phyloP scores from a whole-genome alignment of 116 monocot genomes.

The Dioscorea cayenensis region DNA sequence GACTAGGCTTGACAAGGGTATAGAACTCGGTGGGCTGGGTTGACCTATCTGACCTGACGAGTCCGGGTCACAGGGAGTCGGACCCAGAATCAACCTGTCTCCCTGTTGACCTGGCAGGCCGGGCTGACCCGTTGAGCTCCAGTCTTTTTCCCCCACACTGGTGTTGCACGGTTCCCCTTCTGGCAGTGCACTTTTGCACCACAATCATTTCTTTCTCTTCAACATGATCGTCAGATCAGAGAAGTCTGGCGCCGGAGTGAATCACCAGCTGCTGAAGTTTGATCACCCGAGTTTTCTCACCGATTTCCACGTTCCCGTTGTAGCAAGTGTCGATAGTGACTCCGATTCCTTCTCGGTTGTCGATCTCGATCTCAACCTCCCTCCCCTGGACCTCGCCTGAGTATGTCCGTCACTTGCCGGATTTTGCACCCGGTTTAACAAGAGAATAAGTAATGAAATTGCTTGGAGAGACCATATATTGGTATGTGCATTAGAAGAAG shows the following conservation, averaged over 20 bases:
- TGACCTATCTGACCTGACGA: too few species aligned
- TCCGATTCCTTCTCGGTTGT: conserved; percentile 35
- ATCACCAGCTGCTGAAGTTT: background rate
- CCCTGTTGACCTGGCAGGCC: too few species aligned
- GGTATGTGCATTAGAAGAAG: too few species aligned
- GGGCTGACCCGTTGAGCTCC: too few species aligned
- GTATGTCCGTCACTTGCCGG: background rate
- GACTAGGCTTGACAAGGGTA: too few species aligned
- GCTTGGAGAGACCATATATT: too few species aligned
- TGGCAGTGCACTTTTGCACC: conserved; percentile 4
- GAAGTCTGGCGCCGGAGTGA: background rate
- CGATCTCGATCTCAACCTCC: conserved; percentile 25
- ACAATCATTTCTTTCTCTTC: conserved; percentile 24
- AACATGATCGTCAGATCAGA: conserved; percentile 16
- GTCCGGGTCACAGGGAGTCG: too few species aligned
- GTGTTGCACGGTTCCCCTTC: conserved; percentile 20
- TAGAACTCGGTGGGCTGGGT: too few species aligned
- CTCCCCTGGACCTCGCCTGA: conserved; percentile 16
- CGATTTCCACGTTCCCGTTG: background rate
- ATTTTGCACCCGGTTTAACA: background rate
- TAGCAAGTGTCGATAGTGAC: conserved; percentile 19
- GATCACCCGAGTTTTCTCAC: background rate
- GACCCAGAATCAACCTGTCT: too few species aligned
- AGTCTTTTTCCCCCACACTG: conserved; percentile 7
- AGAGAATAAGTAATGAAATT: background rate